Base-by-base conservation (phyloP, 495 filamentous ascomycete genomes). In the Podospora anserina region DNA sequence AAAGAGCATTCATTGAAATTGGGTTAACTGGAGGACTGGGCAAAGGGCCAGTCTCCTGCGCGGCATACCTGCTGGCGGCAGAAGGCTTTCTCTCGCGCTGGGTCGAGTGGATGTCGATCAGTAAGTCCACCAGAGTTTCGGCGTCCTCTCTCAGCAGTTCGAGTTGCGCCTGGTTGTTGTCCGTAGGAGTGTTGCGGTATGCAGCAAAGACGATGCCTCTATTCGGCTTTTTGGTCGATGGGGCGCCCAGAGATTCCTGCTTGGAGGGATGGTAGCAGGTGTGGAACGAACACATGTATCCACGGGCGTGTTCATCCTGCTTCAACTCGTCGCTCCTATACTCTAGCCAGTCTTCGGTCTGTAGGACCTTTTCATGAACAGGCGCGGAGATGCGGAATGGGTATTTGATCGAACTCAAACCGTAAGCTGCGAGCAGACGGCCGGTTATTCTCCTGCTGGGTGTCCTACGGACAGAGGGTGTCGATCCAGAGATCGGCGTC, bases 141-240 rank as follows among this genome's bases (percentile, higher is more conserved):
- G 77, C 78, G 30, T 81, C 78, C 18, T 63, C 49, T 19, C 71
- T 67, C 5, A 81, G 70, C 5, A 61, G 62, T 34, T 68, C 68
- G 2, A 81, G 70, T 69, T 78, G 75, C 1, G 66, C 44, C 28
- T 65, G 4, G 59, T 64, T 32, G 61, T 66, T 74, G 59, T 55
- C 44, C 23, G 66, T 28, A 44, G 44, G 60, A 26, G 59, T 59
- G 53, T 68, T 66, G 4, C 77, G 68, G 64, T 80, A 82, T 1
- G 80, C 81, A 0, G 79, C 78, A 59, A 82, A 82, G 3, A 82
- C 74, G 34, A 82, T 75, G 23, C 81, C 81, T 56, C 79, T 76
- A 66, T 82, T 77, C 20, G 69, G 1, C 54, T 58, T 49, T 62
- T 63, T 19, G 23, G 16, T 16, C 32, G 64, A 55, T 69, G 66